A percentile compares a stretch with the other conserved stretches of the same genome.
Conservation (phyloP, 1,284 basidiomycete species). For the Cryptococcus floricola region DNA sequence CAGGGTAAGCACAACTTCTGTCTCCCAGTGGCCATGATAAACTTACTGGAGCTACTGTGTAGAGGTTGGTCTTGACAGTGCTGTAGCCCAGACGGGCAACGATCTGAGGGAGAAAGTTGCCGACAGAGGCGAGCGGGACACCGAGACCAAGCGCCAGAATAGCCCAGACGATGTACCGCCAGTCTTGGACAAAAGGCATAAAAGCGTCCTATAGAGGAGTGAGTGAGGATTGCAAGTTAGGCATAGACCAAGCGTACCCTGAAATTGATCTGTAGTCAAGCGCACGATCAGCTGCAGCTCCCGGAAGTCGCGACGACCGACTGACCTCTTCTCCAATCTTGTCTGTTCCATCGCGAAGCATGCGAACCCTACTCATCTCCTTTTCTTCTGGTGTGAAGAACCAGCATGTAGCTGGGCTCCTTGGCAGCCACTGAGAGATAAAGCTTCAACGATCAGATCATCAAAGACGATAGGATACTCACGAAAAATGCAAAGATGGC, state of each 20-base stretch:
- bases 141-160: conserved; percentile 51
- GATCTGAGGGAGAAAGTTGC: conserved; percentile 57
- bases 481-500: conserved; percentile 52
- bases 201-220: conserved; percentile 50
- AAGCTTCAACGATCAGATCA: neutral
- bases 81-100: conserved; percentile 46
- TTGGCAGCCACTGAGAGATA: conserved; percentile 50
- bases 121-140: conserved; percentile 54
- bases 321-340: conserved; percentile 51
- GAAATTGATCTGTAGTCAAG: conserved; percentile 8
- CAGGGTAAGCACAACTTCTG: neutral
- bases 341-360: conserved; percentile 55
- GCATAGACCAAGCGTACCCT: conserved; percentile 2
- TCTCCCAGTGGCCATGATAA: conserved; percentile 45
- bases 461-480: neutral
- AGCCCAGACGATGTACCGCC: conserved; percentile 48
- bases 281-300: neutral
- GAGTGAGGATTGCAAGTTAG: conserved; percentile 10
- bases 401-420: conserved; percentile 51
- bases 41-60: conserved; percentile 43
- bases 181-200: conserved; percentile 51
- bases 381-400: conserved; percentile 53
- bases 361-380: conserved; percentile 51
- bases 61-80: conserved; percentile 29
- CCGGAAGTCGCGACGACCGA: neutral